phyloP scores from a whole-genome alignment of 495 filamentous ascomycete species.

The Hyaloscypha finlandica region DNA sequence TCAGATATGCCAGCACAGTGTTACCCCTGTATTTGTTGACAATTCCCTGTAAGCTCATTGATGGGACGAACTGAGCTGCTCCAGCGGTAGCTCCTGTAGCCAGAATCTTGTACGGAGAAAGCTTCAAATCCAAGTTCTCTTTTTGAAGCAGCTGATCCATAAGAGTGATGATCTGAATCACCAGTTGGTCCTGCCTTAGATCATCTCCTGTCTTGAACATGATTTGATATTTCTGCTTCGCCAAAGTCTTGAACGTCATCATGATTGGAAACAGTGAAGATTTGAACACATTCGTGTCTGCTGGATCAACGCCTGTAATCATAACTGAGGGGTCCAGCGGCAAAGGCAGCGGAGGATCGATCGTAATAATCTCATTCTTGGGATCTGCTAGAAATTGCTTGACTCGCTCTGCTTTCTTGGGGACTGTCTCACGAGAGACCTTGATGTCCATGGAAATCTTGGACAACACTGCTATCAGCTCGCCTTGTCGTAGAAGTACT shows the following conservation, averaged over 20 bases:
- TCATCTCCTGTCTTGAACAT: conserved; percentile 98
- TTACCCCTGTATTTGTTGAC: conserved; percentile 78
- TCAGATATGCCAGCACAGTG: conserved; percentile 76
- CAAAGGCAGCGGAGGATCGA: conserved; percentile 86
- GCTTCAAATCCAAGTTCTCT: conserved; percentile 94
- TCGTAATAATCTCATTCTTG: conserved; percentile 78
- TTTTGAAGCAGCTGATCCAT: conserved; percentile 97
- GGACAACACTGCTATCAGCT: conserved; percentile 81
- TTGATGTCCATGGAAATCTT: conserved; percentile 91
- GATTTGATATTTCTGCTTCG: conserved; percentile 79
- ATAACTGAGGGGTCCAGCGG: conserved; percentile 84
- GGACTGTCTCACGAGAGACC: conserved; percentile 72
- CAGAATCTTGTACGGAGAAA: conserved; percentile 94
- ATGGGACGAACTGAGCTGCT: conserved; percentile 89
- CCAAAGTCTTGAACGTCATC: conserved; percentile 82
- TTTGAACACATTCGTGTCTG: conserved; percentile 92
- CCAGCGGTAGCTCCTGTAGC: conserved; percentile 89
- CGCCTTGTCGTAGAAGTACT: conserved; percentile 81
- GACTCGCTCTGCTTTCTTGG: conserved; percentile 76
- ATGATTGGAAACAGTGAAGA: conserved; percentile 88
- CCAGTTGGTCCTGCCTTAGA: conserved; percentile 93
- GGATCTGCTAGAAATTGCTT: conserved; percentile 84
- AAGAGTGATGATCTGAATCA: conserved; percentile 96
- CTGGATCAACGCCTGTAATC: conserved; percentile 76
- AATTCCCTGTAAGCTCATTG: conserved; percentile 77